Conservation (phyloP, 495 filamentous ascomycete genomes). For the Extremus antarcticus region DNA sequence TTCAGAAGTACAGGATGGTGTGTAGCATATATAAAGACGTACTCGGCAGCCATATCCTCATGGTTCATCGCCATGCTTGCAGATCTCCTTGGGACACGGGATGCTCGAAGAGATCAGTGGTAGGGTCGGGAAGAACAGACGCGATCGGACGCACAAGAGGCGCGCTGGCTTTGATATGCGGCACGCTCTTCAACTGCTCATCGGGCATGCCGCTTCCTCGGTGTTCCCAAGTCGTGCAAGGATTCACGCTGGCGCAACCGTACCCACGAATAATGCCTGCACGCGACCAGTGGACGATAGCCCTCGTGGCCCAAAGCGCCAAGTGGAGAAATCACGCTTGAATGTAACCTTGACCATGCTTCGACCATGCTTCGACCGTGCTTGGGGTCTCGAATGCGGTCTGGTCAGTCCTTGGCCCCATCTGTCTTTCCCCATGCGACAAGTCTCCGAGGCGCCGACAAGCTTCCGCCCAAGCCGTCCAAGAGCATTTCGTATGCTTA, state of each 20-base stretch:
- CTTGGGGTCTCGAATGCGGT: neutral
- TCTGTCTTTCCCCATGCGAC: too few species aligned
- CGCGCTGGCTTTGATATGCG: neutral
- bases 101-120: too few species aligned
- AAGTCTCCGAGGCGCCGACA: too few species aligned
- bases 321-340: too few species aligned
- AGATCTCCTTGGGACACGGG: neutral
- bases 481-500: neutral
- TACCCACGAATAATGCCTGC: too few species aligned
- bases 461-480: neutral
- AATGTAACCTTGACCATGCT: neutral
- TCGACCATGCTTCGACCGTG: too few species aligned
- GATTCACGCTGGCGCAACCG: too few species aligned
- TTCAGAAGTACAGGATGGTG: too few species aligned
- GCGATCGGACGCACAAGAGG: neutral
- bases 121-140: too few species aligned
- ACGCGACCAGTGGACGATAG: neutral
- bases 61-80: conserved; percentile 7
- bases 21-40: neutral
- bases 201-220: neutral
- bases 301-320: too few species aligned
- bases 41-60: conserved; percentile 9
- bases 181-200: neutral
- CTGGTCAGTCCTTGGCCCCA: neutral
- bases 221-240: too few species aligned